These are phyloP conservation scores for Cutaneotrichosporon sp. DNA, from an alignment of 1,284 basidiomycete species.

Conservation along the genomic window DNA sequence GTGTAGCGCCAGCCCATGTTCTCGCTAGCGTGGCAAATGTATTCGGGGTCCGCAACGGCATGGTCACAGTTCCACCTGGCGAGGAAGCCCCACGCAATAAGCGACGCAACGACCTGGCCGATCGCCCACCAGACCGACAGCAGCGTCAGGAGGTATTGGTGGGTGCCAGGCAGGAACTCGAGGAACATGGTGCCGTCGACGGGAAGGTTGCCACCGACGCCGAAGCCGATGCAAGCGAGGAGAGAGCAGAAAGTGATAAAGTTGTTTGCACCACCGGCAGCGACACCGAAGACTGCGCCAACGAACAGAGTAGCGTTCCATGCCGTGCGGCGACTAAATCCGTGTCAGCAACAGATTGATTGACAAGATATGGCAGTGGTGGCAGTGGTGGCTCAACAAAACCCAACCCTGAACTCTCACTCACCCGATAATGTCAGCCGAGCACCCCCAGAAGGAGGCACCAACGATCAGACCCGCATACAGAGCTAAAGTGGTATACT, in stretches of 20 bases:
- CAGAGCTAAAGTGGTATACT: constrained; percentile 58
- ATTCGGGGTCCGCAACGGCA: constrained; percentile 22
- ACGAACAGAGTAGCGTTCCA: constrained; percentile 65
- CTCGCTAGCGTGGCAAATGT: constrained; percentile 52
- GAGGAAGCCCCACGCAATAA: constrained; percentile 53
- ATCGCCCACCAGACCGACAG: constrained; percentile 67
- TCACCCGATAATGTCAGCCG: constrained; percentile 52
- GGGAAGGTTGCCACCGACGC: constrained; percentile 62
- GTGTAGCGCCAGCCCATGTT: constrained; percentile 68
- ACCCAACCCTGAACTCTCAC: constrained; percentile 6
- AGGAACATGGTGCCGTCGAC: constrained; percentile 63
- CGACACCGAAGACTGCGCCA: constrained; percentile 62
- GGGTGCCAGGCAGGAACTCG: constrained; percentile 59
- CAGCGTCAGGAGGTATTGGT: constrained; percentile 66
- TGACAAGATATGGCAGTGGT: background rate
- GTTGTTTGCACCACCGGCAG: constrained; percentile 60
- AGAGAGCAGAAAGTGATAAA: constrained; percentile 52
- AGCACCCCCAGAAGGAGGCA: constrained; percentile 59
- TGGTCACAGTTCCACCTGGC: constrained; percentile 12
- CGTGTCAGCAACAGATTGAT: background rate
- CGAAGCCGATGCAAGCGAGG: constrained; percentile 58
- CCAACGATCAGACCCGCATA: constrained; percentile 63
- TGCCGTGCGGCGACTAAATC: constrained; percentile 57
- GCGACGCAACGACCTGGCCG: constrained; percentile 57
- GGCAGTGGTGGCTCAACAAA: background rate